A percentile compares a stretch with the other conserved stretches of the same genome.
Evolutionary conservation across 768 basidiomycete species (phyloP).

Genomic region (Suillus lakei): DNA sequence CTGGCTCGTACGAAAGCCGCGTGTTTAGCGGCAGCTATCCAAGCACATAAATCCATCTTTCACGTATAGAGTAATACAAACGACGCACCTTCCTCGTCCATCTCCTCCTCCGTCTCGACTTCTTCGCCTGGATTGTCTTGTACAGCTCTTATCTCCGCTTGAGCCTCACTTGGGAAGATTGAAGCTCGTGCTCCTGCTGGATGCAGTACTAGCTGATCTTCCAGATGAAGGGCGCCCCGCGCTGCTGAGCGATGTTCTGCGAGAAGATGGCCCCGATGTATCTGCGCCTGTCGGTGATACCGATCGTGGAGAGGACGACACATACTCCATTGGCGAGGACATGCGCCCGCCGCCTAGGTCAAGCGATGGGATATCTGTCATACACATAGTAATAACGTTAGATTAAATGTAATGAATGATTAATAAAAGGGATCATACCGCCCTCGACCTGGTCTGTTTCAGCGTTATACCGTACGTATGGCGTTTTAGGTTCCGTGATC

Average conservation of each 20-base stretch:
- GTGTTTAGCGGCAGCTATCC: conserved; percentile 77
- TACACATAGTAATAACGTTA: neutral
- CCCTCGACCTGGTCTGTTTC: conserved; percentile 86
- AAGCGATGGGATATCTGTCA: conserved; percentile 81
- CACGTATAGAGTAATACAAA: conserved; percentile 3
- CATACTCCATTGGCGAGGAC: conserved; percentile 40
- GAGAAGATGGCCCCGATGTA: conserved; percentile 70
- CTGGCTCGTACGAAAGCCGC: conserved; percentile 81
- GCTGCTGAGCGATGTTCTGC: conserved; percentile 76
- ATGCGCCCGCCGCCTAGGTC: conserved; percentile 51
- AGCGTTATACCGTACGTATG: conserved; percentile 90
- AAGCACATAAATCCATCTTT: conserved; percentile 2
- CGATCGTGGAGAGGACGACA: conserved; percentile 44
- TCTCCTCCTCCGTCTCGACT: conserved; percentile 74
- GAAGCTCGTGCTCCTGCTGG: conserved; percentile 84
- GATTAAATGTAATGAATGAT: conserved; percentile 4
- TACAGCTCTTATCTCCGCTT: conserved; percentile 59
- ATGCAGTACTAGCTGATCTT: conserved; percentile 65
- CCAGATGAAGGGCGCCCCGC: conserved; percentile 55
- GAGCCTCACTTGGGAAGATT: conserved; percentile 74
- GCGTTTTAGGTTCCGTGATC: conserved; percentile 98
- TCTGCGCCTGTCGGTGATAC: conserved; percentile 65
- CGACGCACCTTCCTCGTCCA: conserved; percentile 85
- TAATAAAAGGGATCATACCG: conserved; percentile 51
- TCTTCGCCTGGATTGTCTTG: conserved; percentile 49